phyloP scores from a whole-genome alignment of 345 rosid species.

The Aquilaria sinensis region DNA sequence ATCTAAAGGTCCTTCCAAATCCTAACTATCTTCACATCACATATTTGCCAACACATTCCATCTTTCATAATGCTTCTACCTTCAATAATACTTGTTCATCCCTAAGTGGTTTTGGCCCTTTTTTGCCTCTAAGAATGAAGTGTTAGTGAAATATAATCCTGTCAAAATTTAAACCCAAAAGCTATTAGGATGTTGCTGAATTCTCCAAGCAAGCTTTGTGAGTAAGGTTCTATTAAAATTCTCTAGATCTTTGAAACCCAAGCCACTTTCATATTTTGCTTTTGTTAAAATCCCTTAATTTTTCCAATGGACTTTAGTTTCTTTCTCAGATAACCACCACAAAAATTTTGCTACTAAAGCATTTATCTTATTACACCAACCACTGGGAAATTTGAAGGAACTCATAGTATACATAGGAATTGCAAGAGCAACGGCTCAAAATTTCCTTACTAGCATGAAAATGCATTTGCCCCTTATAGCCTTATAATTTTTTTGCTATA shows the following conservation, averaged over 20 bases:
- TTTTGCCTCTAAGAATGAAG: background rate
- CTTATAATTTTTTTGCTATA: too few species aligned
- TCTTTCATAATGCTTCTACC: background rate
- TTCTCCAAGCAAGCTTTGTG: background rate
- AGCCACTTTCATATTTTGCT: background rate
- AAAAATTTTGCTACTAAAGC: background rate
- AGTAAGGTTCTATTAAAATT: background rate
- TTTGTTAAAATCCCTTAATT: background rate
- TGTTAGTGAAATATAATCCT: background rate
- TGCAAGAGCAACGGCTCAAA: background rate
- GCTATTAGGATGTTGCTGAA: background rate
- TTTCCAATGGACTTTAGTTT: background rate
- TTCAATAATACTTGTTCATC: background rate
- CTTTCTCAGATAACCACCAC: background rate
- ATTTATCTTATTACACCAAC: background rate
- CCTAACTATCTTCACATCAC: background rate
- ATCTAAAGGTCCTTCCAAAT: background rate
- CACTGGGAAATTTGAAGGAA: background rate
- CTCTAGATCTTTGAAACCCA: background rate
- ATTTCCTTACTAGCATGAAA: background rate
- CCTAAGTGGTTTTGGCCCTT: background rate
- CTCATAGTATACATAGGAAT: background rate
- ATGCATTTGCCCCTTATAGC: background rate
- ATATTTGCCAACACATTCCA: background rate
- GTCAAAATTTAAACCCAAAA: background rate